Base-by-base conservation (phyloP, 148 eudicot genomes). In the Hydrangea macrophylla region DNA sequence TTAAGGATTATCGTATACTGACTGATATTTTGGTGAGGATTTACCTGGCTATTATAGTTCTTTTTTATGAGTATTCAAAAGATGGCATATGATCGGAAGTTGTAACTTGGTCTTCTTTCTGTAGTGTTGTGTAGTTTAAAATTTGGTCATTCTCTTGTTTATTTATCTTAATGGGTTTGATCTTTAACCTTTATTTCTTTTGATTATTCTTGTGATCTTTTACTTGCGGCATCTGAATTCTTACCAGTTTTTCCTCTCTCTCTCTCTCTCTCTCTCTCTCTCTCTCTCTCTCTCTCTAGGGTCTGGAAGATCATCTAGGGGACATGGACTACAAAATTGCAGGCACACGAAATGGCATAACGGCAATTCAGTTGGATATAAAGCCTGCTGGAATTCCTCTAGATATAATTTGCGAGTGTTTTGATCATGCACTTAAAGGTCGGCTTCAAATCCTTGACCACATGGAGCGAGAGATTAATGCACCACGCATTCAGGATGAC, bases 281-380 rank as follows among this genome's bases (percentile, higher is more conserved):
- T 42, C 37, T 32, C 20, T 62, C 39, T 65, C 23, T 44, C 45
- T 32, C 15, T 66, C 57, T 48, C 31, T 73, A 93, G 98, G 98
- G 98, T 55, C 78, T 94, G 70, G 98, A 94, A 84, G 97, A 94
- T 85, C 98, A 94, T 82, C 77, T 90, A 17, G 98, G 98, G 63
- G 98, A 94, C 73, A 94, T 90, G 97, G 98, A 94, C 84, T 94
- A 90, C 59, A 94, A 94, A 80, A 85, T 94, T 80, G 89, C 98
- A 39, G 97, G 98, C 37, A 94, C 98, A 55, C 86, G 97, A 35
- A 85, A 94, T 75, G 97, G 98, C 71, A 65, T 94, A 60, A 94
- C 98, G 44, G 89, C 98, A 31, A 94, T 90, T 70, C 98, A 94
- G 80, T 74, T 94, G 76, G 98, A 94, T 78, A 94, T 94, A 79